Conservation (phyloP, 1,139 yeast species). For the Wickerhamomyces sp. region DNA sequence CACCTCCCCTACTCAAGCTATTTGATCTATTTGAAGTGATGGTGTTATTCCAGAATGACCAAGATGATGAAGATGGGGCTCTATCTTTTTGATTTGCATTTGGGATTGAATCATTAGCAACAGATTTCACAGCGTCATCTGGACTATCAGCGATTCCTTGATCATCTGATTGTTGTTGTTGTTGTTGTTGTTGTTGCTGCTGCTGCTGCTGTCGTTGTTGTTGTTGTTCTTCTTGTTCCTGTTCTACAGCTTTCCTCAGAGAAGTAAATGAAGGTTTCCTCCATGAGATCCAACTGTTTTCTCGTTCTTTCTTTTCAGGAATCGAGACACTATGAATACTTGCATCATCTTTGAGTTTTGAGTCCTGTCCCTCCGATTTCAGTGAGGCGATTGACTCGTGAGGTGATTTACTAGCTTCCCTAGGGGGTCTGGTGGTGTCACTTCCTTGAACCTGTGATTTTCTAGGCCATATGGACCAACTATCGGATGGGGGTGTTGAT, state of each 20-base stretch:
- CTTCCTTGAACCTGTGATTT: not conserved
- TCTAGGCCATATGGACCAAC: not conserved
- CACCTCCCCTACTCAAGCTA: slow-evolving; percentile 1
- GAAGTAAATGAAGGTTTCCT: slow-evolving; percentile 22
- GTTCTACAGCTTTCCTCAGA: slow-evolving; percentile 11
- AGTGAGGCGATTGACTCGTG: not conserved
- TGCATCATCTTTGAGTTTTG: not conserved
- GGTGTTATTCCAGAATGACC: slow-evolving; percentile 22
- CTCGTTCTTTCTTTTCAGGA: slow-evolving; percentile 6
- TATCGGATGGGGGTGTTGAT: not conserved
- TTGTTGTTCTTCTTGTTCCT: not conserved
- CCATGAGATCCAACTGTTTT: slow-evolving; percentile 23
- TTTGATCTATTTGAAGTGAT: slow-evolving; percentile 6
- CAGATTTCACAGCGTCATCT: slow-evolving; percentile 3
- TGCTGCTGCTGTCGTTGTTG: too few species aligned
- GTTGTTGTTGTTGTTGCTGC: not conserved
- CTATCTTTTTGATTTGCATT: not conserved
- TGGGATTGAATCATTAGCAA: slow-evolving; percentile 5
- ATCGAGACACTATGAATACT: slow-evolving; percentile 2
- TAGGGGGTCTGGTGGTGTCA: not conserved
- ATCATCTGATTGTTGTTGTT: slow-evolving; percentile 1
- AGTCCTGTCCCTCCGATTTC: not conserved
- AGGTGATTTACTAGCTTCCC: not conserved
- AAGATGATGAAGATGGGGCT: slow-evolving; percentile 9
- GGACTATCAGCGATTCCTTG: slow-evolving; percentile 3